These are phyloP conservation scores for Tuber indicum DNA, from an alignment of 495 filamentous ascomycete genomes.

Conservation along the genomic window DNA sequence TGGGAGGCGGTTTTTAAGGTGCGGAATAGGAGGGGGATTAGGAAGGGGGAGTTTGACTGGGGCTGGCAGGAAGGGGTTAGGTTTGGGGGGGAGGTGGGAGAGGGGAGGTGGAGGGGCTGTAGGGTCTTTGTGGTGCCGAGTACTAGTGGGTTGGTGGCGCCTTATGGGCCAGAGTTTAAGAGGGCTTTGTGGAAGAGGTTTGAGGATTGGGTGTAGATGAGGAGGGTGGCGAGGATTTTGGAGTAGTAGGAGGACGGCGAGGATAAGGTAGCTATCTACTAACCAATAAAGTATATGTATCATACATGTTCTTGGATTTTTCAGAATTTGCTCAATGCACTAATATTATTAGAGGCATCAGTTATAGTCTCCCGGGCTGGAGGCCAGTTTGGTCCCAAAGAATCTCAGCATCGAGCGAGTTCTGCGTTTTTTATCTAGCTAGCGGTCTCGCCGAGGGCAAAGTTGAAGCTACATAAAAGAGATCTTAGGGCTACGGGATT, in stretches of 20 bases:
- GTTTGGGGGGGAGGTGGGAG: slow-evolving; percentile 54
- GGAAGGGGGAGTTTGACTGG: slow-evolving; percentile 69
- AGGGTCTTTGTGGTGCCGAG: slow-evolving; percentile 80
- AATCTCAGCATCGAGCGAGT: not conserved
- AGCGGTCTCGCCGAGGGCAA: too few species aligned
- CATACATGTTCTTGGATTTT: not conserved
- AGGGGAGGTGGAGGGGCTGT: slow-evolving; percentile 60
- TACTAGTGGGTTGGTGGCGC: slow-evolving; percentile 80
- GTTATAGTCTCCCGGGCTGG: not conserved
- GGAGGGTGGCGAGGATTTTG: slow-evolving; percentile 45
- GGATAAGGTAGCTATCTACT: not conserved
- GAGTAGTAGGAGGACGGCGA: not conserved
- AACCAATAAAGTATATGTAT: not conserved
- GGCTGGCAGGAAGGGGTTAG: slow-evolving; percentile 83
- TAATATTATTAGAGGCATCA: not conserved
- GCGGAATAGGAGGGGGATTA: slow-evolving; percentile 51
- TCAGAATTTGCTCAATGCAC: not conserved
- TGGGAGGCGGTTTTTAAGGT: slow-evolving; percentile 87
- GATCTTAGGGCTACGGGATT: too few species aligned
- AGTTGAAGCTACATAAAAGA: too few species aligned
- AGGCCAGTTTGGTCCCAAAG: not conserved
- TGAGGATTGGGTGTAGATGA: slow-evolving; percentile 65
- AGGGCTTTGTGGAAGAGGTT: slow-evolving; percentile 75
- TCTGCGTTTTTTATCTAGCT: not conserved
- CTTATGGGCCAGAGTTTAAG: slow-evolving; percentile 65